Base-by-base conservation (phyloP, 352 stramenopile genomes). In the Phytopythium mirpurense region DNA sequence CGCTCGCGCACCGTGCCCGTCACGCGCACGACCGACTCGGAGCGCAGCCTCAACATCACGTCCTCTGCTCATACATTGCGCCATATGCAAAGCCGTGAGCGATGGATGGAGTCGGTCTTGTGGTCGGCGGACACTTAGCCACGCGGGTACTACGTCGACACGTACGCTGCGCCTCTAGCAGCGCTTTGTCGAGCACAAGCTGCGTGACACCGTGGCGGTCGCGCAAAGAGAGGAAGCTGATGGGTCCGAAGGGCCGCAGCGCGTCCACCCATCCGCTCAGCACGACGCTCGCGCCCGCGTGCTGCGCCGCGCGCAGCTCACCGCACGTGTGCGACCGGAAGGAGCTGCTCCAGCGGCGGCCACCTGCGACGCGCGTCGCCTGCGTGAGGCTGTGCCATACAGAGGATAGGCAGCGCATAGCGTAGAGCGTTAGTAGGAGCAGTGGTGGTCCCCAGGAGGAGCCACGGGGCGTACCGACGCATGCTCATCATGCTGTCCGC, bases 241-340 rank as follows among this genome's bases (percentile, higher is more conserved):
- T 83, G 18, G 76, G 78, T 0, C 86, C 86, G 27, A 89, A 91
- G 15, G 78, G 67, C 15, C 82, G 81, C 15, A 91, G 67, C 19
- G 81, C 74, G 35, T 95, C 77, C 19, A 95, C 76, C 85, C 85
- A 95, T 3, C 85, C 85, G 56, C 73, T 88, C 14, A 93, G 65
- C 41, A 72, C 72, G 47, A 95, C 82, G 4, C 72, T 81, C 6
- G 68, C 68, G 10, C 79, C 78, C 10, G 54, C 56, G 27, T 89
- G 64, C 19, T 47, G 35, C 24, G 76, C 59, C 21, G 56, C 59
- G 27, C 79, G 75, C 38, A 94, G 65, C 44, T 89, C 79, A 10
- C 81, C 81, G 38, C 83, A 93, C 29, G 76, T 91, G 60, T 91
- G 83, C 38, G 80, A 75, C 14, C 80, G 83, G 56, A 83, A 88